Conservation (phyloP, 2,329 filamentous ascomycete species). For the Trichophaea hybrida region DNA sequence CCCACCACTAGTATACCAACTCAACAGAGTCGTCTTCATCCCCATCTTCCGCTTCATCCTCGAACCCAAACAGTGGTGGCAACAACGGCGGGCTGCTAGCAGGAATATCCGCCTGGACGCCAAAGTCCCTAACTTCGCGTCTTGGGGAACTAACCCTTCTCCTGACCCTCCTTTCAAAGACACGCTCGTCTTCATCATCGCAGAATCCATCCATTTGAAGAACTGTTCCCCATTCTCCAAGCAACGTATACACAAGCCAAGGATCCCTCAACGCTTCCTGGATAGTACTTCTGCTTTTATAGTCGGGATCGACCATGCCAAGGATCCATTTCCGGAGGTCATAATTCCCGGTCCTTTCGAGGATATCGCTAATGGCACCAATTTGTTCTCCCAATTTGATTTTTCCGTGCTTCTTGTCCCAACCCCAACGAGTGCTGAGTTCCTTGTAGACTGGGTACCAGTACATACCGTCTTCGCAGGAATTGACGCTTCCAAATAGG, state of each 20-base stretch:
- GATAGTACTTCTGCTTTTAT: constrained; percentile 9
- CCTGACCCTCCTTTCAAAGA: not conserved
- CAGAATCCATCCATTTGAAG: constrained; percentile 5
- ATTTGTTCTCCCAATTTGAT: not conserved
- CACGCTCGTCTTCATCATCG: not conserved
- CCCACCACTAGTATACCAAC: too few relatives aligned
- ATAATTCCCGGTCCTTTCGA: constrained; percentile 5
- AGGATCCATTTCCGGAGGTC: constrained; percentile 12
- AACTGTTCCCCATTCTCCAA: constrained; percentile 16
- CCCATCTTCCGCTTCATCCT: too few relatives aligned
- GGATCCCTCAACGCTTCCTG: constrained; percentile 11
- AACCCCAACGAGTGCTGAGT: constrained; percentile 6
- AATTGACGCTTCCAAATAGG: constrained; percentile 18
- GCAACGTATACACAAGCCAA: constrained; percentile 17
- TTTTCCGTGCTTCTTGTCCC: constrained; percentile 8
- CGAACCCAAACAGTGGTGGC: too few relatives aligned
- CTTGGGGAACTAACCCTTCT: not conserved
- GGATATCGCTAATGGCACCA: not conserved
- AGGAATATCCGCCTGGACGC: not conserved
- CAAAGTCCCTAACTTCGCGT: not conserved
- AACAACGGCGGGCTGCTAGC: too few relatives aligned
- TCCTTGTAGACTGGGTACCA: constrained; percentile 14
- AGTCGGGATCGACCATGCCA: constrained; percentile 15
- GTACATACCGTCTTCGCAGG: constrained; percentile 15
- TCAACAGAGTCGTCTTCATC: too few relatives aligned